phyloP scores from a whole-genome alignment of 345 rosid species.

The Viola odorata region DNA sequence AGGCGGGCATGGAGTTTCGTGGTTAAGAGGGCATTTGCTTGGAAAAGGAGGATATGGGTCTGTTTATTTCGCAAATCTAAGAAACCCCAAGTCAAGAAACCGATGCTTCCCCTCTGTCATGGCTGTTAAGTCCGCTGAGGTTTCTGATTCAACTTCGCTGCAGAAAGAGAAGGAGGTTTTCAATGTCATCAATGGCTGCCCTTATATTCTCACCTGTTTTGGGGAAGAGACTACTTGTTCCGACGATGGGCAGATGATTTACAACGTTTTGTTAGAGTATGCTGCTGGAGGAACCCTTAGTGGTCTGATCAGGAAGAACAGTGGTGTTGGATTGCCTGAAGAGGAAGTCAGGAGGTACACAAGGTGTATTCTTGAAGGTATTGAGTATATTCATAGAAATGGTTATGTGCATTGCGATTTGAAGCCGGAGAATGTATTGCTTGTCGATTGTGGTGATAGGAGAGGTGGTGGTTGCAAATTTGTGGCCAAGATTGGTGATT shows the following conservation, averaged over 20 bases:
- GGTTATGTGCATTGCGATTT: conserved; percentile 76
- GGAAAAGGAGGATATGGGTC: conserved; percentile 67
- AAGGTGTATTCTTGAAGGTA: conserved; percentile 47
- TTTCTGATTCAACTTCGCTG: conserved; percentile 30
- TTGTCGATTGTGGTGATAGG: conserved; percentile 37
- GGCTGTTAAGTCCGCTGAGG: conserved; percentile 65
- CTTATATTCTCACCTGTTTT: conserved; percentile 44
- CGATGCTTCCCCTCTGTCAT: conserved; percentile 29
- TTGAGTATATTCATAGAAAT: conserved; percentile 46
- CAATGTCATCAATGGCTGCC: conserved; percentile 35
- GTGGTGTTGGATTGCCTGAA: conserved; percentile 44
- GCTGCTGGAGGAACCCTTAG: conserved; percentile 70
- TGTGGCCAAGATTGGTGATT: conserved; percentile 56
- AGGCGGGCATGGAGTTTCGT: conserved; percentile 13
- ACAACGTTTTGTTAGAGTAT: conserved; percentile 62
- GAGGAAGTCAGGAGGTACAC: conserved; percentile 44
- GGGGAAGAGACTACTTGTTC: conserved; percentile 42
- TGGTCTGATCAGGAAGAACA: conserved; percentile 22
- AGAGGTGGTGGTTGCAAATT: conserved; percentile 2
- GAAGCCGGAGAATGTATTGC: conserved; percentile 51
- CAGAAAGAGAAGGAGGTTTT: conserved; percentile 48
- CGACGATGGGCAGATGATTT: conserved; percentile 34
- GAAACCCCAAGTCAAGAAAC: conserved; percentile 8
- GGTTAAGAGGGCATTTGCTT: conserved; percentile 62
- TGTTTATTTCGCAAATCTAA: conserved; percentile 43